Percentiles rank a stretch among this genome's conserved stretches.
Conservation (phyloP, 805 yeast species). For the Candida chauliodis region DNA sequence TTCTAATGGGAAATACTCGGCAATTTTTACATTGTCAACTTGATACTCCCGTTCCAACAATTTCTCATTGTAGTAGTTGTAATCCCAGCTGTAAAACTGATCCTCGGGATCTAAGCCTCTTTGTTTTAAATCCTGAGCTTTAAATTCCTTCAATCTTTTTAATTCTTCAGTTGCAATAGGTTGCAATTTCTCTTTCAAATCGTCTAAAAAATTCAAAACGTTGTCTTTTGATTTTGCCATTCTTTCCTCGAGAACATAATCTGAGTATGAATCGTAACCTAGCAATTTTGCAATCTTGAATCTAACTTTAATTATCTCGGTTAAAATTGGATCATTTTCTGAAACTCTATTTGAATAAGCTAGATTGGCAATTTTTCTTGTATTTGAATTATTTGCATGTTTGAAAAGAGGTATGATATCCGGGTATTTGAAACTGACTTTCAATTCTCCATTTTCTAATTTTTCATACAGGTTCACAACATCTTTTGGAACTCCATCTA, state of each 20-base stretch:
- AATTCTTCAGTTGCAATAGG: constrained; percentile 60
- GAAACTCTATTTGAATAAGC: constrained; percentile 69
- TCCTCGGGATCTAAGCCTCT: constrained; percentile 42
- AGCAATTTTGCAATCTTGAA: constrained; percentile 56
- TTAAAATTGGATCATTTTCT: constrained; percentile 58
- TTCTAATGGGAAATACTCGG: constrained; percentile 77
- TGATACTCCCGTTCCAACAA: constrained; percentile 64
- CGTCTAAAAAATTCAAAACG: constrained; percentile 60
- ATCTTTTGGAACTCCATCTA: constrained; percentile 71
- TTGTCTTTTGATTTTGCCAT: constrained; percentile 71
- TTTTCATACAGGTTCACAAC: constrained; percentile 56
- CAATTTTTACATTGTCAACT: constrained; percentile 67
- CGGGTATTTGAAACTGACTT: constrained; percentile 80
- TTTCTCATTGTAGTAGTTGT: constrained; percentile 60
- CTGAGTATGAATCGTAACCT: constrained; percentile 69
- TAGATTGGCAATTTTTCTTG: constrained; percentile 62
- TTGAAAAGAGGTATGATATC: constrained; percentile 76
- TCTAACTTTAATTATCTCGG: constrained; percentile 59
- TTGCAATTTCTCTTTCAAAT: constrained; percentile 53
- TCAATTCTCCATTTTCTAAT: constrained; percentile 37
- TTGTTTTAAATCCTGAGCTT: constrained; percentile 47
- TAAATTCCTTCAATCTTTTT: constrained; percentile 45
- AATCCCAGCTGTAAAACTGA: constrained; percentile 66
- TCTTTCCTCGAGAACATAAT: constrained; percentile 67
- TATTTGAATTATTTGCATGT: constrained; percentile 58